phyloP scores from a whole-genome alignment of 2,329 filamentous ascomycete genomes.

The Apiospora sp. region DNA sequence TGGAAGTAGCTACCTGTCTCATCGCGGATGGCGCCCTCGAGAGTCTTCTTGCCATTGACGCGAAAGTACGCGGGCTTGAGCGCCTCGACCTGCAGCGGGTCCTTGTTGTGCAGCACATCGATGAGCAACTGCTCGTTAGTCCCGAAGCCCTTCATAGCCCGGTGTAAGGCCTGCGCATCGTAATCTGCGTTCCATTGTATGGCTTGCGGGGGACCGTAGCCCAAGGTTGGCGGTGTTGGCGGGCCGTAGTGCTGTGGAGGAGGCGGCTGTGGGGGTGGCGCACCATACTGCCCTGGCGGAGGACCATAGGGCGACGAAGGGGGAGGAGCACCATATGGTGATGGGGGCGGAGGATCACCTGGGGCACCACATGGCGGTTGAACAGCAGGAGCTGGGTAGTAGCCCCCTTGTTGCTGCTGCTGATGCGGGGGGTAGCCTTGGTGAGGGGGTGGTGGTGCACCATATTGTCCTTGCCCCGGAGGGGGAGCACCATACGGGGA shows the following conservation, averaged over 20 bases:
- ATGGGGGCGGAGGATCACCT: conserved; percentile 32
- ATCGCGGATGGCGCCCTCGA: conserved; percentile 73
- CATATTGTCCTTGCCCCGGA: conserved; percentile 43
- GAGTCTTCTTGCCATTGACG: conserved; percentile 70
- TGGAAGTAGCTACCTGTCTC: conserved; percentile 81
- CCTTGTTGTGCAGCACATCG: conserved; percentile 71
- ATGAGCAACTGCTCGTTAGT: conserved; percentile 86
- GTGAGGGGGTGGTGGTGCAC: conserved; percentile 36
- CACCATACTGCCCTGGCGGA: conserved; percentile 44
- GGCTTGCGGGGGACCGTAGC: conserved; percentile 76
- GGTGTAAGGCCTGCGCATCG: conserved; percentile 76
- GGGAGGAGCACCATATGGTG: conserved; percentile 49
- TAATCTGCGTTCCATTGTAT: conserved; percentile 73
- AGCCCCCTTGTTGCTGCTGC: conserved; percentile 35
- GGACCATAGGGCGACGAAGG: conserved; percentile 45
- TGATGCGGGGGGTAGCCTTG: conserved; percentile 45
- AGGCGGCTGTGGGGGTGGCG: conserved; percentile 39
- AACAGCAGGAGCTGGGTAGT: conserved; percentile 47
- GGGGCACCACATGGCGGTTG: conserved; percentile 41
- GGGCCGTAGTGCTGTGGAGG: conserved; percentile 44
- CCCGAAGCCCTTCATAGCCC: conserved; percentile 93
- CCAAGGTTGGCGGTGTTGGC: conserved; percentile 72
- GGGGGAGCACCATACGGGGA: conserved; percentile 40
- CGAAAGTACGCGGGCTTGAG: conserved; percentile 73
- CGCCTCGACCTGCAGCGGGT: conserved; percentile 78